Evolutionary conservation across 139 green algal species (phyloP).

Genomic region (Tetratostichococcus sp.): DNA sequence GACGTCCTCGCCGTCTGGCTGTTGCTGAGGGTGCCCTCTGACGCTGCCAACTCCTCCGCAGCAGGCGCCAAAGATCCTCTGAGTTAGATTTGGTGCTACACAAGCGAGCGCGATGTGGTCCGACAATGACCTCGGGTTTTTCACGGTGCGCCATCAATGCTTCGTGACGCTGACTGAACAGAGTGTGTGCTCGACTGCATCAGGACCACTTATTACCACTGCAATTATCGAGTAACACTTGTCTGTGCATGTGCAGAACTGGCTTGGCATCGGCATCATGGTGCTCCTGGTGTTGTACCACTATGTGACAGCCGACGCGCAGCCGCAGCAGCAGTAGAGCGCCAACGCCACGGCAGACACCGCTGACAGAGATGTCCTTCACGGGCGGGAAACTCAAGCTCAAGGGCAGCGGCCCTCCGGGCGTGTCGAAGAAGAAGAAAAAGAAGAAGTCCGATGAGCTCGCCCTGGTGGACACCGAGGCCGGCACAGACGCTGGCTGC

Average conservation of each 20-base stretch:
- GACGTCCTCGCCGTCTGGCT: no score
- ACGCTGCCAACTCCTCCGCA: no score
- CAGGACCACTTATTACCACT: no score
- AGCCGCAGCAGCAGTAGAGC: conserved; percentile 18
- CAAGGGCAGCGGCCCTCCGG: conserved; percentile 63
- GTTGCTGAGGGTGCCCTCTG: no score
- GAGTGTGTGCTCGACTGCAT: background rate
- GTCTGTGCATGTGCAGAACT: conserved; percentile 41
- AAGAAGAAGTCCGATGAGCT: conserved; percentile 64
- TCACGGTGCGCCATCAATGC: conserved; percentile 1
- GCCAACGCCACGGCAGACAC: conserved; percentile 2
- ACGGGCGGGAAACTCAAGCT: conserved; percentile 82
- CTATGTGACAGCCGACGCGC: conserved; percentile 49
- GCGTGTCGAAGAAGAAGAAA: conserved; percentile 72
- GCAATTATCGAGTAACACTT: background rate
- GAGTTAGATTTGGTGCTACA: no score
- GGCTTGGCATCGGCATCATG: conserved; percentile 68
- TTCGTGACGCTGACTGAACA: background rate
- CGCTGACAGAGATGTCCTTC: conserved; percentile 75
- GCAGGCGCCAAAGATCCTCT: no score
- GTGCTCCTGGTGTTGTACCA: conserved; percentile 73
- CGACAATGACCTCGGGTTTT: conserved; percentile 17
- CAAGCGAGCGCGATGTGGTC: conserved; percentile 5
- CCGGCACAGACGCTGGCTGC: conserved; percentile 13
- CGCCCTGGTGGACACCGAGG: background rate